These are phyloP conservation scores for Pascua guehoae DNA, from an alignment of 1,284 basidiomycete species.

Conservation along the genomic window DNA sequence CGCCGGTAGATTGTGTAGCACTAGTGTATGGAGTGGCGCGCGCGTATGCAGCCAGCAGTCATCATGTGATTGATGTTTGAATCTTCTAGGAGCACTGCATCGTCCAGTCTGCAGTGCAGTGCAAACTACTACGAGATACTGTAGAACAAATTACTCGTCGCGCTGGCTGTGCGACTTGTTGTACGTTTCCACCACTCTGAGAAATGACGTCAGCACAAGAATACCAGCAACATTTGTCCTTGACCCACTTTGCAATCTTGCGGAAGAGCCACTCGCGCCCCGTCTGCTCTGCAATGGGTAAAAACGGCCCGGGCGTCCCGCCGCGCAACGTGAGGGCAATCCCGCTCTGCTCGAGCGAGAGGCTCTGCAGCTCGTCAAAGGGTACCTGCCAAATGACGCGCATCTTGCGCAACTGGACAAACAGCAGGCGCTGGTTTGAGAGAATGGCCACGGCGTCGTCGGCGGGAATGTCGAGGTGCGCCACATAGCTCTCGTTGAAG, in stretches of 20 bases:
- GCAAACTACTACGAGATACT: not conserved
- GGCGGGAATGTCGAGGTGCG: slow-evolving; percentile 79
- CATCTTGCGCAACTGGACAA: slow-evolving; percentile 80
- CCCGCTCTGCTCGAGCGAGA: slow-evolving; percentile 83
- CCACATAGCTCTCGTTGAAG: slow-evolving; percentile 81
- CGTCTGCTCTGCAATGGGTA: slow-evolving; percentile 54
- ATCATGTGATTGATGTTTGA: not conserved
- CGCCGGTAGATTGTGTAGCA: slow-evolving; percentile 16
- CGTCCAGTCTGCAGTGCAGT: not conserved
- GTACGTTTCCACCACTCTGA: slow-evolving; percentile 40
- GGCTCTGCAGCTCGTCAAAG: slow-evolving; percentile 78
- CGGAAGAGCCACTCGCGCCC: slow-evolving; percentile 58
- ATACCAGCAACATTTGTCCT: not conserved
- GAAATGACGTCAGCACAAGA: not conserved
- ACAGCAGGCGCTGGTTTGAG: slow-evolving; percentile 72
- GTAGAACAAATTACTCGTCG: slow-evolving; percentile 15
- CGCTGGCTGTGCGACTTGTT: slow-evolving; percentile 38
- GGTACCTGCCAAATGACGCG: slow-evolving; percentile 89
- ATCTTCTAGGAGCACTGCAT: not conserved
- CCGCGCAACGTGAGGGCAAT: slow-evolving; percentile 70
- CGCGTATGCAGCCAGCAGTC: not conserved
- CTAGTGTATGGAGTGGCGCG: slow-evolving; percentile 3
- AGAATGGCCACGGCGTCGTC: slow-evolving; percentile 80
- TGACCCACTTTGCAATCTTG: slow-evolving; percentile 51
- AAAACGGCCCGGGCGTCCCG: slow-evolving; percentile 56